These are phyloP conservation scores for Xylaria sp. DNA, from an alignment of 2,329 filamentous ascomycete genomes.

Conservation along the genomic window DNA sequence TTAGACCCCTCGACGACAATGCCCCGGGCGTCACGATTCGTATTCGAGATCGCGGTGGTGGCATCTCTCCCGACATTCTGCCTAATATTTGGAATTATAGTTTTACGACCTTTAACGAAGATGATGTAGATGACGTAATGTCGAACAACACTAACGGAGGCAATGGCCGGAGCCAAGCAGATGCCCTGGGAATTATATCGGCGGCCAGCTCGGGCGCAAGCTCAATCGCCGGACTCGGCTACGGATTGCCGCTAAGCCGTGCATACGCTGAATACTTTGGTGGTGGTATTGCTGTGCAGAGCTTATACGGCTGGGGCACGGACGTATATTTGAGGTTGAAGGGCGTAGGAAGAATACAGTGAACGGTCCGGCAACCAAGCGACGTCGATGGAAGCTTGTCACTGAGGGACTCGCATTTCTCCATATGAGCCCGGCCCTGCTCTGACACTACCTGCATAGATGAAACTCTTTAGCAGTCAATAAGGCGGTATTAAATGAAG, in stretches of 20 bases:
- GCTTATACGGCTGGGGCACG: slow-evolving; percentile 89
- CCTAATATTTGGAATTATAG: slow-evolving; percentile 96
- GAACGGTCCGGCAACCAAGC: background rate
- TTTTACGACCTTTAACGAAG: slow-evolving; percentile 91
- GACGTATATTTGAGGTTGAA: slow-evolving; percentile 75
- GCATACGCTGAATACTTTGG: slow-evolving; percentile 99
- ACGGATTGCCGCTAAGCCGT: slow-evolving; percentile 87
- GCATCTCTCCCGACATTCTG: slow-evolving; percentile 85
- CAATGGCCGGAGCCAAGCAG: slow-evolving; percentile 61
- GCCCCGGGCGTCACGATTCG: slow-evolving; percentile 92
- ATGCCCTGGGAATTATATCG: slow-evolving; percentile 81
- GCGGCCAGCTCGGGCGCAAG: slow-evolving; percentile 77
- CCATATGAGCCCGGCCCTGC: background rate
- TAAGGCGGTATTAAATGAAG: background rate
- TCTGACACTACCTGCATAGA: background rate
- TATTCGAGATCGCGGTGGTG: slow-evolving; percentile 94
- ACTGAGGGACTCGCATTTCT: background rate
- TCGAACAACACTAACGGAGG: slow-evolving; percentile 57
- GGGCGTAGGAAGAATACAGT: slow-evolving; percentile 66
- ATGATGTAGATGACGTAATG: slow-evolving; percentile 58
- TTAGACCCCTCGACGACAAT: slow-evolving; percentile 69
- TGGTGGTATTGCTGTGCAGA: slow-evolving; percentile 94
- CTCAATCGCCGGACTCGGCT: slow-evolving; percentile 92
- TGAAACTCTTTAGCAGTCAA: background rate
- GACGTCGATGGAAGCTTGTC: background rate